Evolutionary conservation across 2,329 filamentous ascomycete genomes (phyloP), one percentile per base, ranked within the genome.

Genomic region (Fusarium sp.): DNA sequence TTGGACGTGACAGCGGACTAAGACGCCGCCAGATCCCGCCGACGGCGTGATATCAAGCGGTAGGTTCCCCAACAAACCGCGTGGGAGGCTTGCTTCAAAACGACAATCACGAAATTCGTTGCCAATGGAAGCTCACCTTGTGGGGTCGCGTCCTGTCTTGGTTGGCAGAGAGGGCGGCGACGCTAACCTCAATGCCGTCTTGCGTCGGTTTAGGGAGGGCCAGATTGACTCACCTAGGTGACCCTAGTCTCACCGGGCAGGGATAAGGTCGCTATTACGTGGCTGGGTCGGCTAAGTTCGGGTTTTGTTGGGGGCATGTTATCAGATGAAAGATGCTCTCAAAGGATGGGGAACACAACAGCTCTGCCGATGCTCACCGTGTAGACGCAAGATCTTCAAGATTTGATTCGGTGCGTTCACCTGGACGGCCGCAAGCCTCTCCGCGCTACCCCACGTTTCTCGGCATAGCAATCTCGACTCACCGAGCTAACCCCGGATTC

Each of bases 401-500:
- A 60, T 15, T 9, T 57, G 32, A 52, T 57, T 59, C 52, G n/a
- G 33, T 63, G 58, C n/a, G 52, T 50, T 50, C 33, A 15, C 30
- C 30, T 56, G 15, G 30, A 14, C 11, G 12, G 17, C 22, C 43
- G 32, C 22, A 27, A 33, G 25, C 56, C 37, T 37, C 64, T 69
- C 57, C 35, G 58, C 64, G 40, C 60, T 72, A 58, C 64, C 71
- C 65, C 65, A 61, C 30, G 58, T 66, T 59, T 57, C 35, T 52
- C 40, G 60, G 63, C 56, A 71, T 68, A 40, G 58, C 66, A 58
- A 59, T 68, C 63, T 74, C 68, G 68, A 69, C 43, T 62, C 71
- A 63, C 68, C 65, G 45, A 66, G 52, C 71, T 69, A 72, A 72
- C 71, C 71, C 71, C 71, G 35, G 71, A 72, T 72, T 74, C 60